These are phyloP conservation scores for Orbilia brochopaga DNA, from an alignment of 2,329 filamentous ascomycete species.

Conservation along the genomic window DNA sequence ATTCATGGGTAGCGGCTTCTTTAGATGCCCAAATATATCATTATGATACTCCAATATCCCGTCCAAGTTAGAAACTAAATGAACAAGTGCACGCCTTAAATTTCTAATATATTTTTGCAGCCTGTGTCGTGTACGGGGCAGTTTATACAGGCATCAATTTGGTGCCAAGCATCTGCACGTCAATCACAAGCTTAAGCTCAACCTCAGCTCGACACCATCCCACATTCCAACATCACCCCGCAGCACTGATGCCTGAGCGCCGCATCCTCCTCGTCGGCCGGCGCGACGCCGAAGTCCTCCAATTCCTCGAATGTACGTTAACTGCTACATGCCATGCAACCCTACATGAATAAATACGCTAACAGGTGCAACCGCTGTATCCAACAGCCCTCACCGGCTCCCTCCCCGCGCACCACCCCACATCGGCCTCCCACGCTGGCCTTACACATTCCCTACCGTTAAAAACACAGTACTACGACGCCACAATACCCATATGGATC, in stretches of 20 bases:
- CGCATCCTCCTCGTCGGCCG: slow-evolving; percentile 54
- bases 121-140: background rate
- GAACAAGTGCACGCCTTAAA: too few species aligned
- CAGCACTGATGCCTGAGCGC: slow-evolving; percentile 48
- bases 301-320: slow-evolving; percentile 52
- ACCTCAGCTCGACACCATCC: background rate
- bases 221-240: background rate
- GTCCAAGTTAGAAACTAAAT: too few species aligned
- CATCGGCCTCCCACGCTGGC: slow-evolving; percentile 63
- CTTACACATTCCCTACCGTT: slow-evolving; percentile 66
- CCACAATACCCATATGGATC: slow-evolving; percentile 70
- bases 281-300: slow-evolving; percentile 52
- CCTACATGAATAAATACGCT: too few species aligned
- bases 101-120: background rate
- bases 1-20: too few species aligned
- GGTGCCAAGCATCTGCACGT: background rate
- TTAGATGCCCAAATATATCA: too few species aligned
- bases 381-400: slow-evolving; percentile 52
- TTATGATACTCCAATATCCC: too few species aligned
- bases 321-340: background rate
- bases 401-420: slow-evolving; percentile 53
- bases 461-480: slow-evolving; percentile 68
- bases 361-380: too few species aligned
- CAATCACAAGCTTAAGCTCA: background rate
- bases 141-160: too few species aligned